These are phyloP conservation scores for Mortierella claussenii DNA, from an alignment of 192 early-diverging fungal genomes.

Conservation along the genomic window DNA sequence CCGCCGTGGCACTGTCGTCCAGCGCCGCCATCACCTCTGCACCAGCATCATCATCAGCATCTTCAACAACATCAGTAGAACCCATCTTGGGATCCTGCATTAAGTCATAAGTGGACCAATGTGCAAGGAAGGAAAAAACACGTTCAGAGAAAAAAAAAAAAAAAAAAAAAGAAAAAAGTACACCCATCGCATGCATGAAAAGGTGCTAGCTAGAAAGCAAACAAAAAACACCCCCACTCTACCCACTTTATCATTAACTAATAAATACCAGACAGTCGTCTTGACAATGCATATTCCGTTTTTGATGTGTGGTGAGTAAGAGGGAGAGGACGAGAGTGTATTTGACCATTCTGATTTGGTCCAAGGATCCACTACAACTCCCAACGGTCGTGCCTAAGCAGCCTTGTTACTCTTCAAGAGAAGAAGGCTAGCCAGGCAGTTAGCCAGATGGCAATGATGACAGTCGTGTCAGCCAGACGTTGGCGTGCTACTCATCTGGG, in stretches of 20 bases:
- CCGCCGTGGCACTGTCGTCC: constrained; percentile 6
- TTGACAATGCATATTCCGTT: constrained; percentile 18
- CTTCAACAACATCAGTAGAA: constrained; percentile 23
- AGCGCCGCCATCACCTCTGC: constrained; percentile 9
- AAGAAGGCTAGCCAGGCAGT: neutral
- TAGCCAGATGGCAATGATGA: constrained; percentile 2
- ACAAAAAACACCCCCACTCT: neutral
- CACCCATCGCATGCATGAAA: too few relatives aligned
- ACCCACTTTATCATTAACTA: neutral
- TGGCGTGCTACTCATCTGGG: too few relatives aligned
- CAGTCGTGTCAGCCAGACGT: too few relatives aligned
- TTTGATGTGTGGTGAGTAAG: too few relatives aligned
- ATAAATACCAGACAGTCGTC: neutral
- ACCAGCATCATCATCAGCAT: constrained; percentile 13
- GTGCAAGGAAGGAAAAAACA: neutral
- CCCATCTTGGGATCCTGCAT: constrained; percentile 54
- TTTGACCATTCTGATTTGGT: too few relatives aligned
- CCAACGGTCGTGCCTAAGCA: neutral
- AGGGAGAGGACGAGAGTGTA: too few relatives aligned
- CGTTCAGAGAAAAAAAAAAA: constrained; percentile 1
- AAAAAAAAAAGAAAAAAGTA: too few relatives aligned
- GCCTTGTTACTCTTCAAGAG: neutral
- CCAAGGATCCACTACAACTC: too few relatives aligned
- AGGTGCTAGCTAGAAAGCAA: too few relatives aligned
- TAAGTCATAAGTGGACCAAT: constrained; percentile 41